A percentile compares a stretch with the other conserved stretches of the same genome.
Evolutionary conservation across 495 filamentous ascomycete species (phyloP).

Genomic region (Daldinia grandis): DNA sequence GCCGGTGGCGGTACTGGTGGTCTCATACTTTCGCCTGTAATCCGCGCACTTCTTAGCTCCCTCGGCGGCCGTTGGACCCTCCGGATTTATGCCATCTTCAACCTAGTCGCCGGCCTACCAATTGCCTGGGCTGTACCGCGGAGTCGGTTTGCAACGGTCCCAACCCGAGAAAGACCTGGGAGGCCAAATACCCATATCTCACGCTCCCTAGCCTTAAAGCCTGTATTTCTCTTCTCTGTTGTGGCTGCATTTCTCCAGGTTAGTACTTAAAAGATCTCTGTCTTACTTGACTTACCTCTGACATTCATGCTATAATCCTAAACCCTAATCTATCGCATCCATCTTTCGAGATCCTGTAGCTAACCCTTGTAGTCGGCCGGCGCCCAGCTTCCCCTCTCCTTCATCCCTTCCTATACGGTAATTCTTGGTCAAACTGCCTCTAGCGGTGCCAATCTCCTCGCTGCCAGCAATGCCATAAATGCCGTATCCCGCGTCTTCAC

Average conservation of each 20-base stretch:
- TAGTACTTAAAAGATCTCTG: constrained; percentile 5
- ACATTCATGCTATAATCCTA: not conserved
- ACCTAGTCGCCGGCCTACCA: constrained; percentile 55
- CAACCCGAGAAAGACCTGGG: constrained; percentile 22
- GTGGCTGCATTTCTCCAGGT: constrained; percentile 56
- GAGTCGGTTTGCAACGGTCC: constrained; percentile 45
- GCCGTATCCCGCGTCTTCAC: constrained; percentile 60
- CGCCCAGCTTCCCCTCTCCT: constrained; percentile 55
- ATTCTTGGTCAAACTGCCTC: constrained; percentile 51
- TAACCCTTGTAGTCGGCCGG: constrained; percentile 46
- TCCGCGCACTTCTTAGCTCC: constrained; percentile 57
- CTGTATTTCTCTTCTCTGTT: constrained; percentile 54
- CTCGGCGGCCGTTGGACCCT: constrained; percentile 65
- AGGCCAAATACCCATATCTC: constrained; percentile 54
- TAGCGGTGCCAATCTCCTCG: constrained; percentile 59
- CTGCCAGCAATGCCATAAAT: constrained; percentile 64
- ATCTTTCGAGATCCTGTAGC: not conserved
- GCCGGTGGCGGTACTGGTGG: constrained; percentile 56
- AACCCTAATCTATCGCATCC: not conserved
- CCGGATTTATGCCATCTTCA: constrained; percentile 57
- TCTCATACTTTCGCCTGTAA: constrained; percentile 55
- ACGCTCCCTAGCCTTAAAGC: constrained; percentile 48
- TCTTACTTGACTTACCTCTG: too few species aligned
- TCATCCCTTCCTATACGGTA: constrained; percentile 57
- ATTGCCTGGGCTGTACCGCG: constrained; percentile 57